Base-by-base conservation (phyloP, 257 asterid species). In the Nicotiana undulata region DNA sequence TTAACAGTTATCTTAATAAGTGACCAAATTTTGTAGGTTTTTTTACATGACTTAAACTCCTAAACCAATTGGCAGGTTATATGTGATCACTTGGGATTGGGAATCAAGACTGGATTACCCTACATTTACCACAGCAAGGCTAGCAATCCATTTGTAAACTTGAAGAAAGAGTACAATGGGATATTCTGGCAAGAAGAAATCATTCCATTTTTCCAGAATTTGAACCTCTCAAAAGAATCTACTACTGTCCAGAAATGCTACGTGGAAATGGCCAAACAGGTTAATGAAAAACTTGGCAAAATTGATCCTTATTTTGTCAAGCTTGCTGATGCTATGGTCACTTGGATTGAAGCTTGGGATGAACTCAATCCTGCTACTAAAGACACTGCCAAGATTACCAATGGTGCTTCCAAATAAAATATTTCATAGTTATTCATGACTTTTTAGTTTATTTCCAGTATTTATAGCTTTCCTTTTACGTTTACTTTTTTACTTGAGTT, bases 81-180 rank as follows among this genome's bases (percentile, higher is more conserved):
- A 7, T 93, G 98, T 70, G 98, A 94, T 74, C 98, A 93, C 84
- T 15, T 94, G 87, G 97, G 97, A 46, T 78, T 93, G 82, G 97
- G 98, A 77, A 90, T 94, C 28, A 94, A 94, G 82, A 94, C 97
- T 0, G 98, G 98, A 63, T 85, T 92, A 77, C 98, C 98, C 12
- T 94, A 94, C 85, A 94, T 94, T 12, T 94, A 93, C 90, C 98
- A 94, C 90, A 94, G 97, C 96, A 94, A 94, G 79, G 98, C 98
- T 0, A 94, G 98, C 88, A 94, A 94, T 85, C 97, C 98, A 0
- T 94, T 94, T 81, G 98, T 90, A 82, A 94, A 94, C 86, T 84
- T 92, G 61, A 89, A 76, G 85, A 94, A 91, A 79, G 98, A 94
- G 85, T 94, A 94, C 93, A 87, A 94, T 1, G 98, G 98, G 28